Base-by-base conservation (phyloP, 371 early-diverging fungal species). In the Haplosporangium sp. region DNA sequence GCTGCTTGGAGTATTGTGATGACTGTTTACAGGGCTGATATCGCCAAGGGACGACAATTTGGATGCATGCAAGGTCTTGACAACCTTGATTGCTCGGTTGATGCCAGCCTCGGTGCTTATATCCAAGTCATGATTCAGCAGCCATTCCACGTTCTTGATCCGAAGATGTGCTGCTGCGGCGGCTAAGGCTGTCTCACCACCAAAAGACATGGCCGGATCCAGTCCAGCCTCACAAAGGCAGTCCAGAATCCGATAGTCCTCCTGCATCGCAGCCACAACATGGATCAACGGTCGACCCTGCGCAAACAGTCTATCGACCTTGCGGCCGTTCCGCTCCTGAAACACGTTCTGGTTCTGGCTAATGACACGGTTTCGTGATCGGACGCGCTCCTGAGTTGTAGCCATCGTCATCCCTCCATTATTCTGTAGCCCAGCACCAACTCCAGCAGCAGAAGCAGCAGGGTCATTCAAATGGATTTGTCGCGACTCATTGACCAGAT, bases 261-360 rank as follows among this genome's bases (percentile, higher is more conserved):
- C 79, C n/a, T 77, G 79, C 79, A 77, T 77, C 6, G 79, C 79
- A 6, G 79, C 72, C n/a, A 67, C 79, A 18, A 77, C 68, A 59
- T 77, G 79, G 29, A 77, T 67, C 54, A 77, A 40, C 13, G 79
- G 72, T 6, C 72, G 65, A 2, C 69, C 73, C 18, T 68, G 73
- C 5, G 63, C n/a, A 42, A 67, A 52, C 9, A 56, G 57, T 40
- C 56, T 57, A 40, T 59, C 56, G 18, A 50, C 50, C 18, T 50
- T 50, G 13, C 50, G 50, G 20, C 50, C 50, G 50, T 50, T 50
- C n/a, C 50, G 50, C 18, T 50, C 50, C 18, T 50, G 50, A 18
- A 50, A 50, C 18, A 50, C 12, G 41, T 52, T 36, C 52, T 50
- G 18, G 45, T 42, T 58, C 46, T 51, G 36, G 23, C 18, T 4